Conservation (phyloP, 192 early-diverging fungal species). For the Coemansia sp. region DNA sequence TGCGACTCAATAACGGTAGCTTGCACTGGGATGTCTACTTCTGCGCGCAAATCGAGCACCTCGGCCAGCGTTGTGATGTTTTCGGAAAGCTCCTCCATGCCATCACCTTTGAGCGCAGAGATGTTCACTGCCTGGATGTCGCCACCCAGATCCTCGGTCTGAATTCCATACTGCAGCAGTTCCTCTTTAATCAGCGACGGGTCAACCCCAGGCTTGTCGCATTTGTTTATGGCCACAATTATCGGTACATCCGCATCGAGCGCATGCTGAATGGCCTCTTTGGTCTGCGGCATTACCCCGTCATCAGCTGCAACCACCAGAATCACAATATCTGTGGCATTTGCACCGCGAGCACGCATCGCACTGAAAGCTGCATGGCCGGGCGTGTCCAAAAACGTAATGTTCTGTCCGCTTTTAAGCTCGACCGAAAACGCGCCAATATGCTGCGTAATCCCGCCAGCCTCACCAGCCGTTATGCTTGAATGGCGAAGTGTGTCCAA, state of each 20-base stretch:
- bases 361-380: conserved; percentile 94
- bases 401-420: conserved; percentile 45
- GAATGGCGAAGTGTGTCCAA: conserved; percentile 89
- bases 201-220: conserved; percentile 85
- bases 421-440: conserved; percentile 90
- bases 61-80: conserved; percentile 84
- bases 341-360: conserved; percentile 92
- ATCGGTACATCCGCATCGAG: conserved; percentile 81
- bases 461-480: conserved; percentile 87
- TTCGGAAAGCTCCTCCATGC: conserved; percentile 86
- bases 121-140: conserved; percentile 89
- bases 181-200: conserved; percentile 60
- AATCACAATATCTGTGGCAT: conserved; percentile 92
- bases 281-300: conserved; percentile 97
- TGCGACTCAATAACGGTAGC: conserved; percentile 87
- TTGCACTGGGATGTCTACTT: conserved; percentile 72
- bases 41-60: conserved; percentile 83
- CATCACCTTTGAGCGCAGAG: conserved; percentile 83
- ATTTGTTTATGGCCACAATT: conserved; percentile 97
- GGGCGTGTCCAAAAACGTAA: conserved; percentile 96
- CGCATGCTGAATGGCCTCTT: conserved; percentile 92
- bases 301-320: conserved; percentile 97
- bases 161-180: conserved; percentile 73
- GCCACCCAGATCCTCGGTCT: conserved; percentile 89
- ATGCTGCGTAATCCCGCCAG: conserved; percentile 97